Percentiles rank a stretch among this genome's conserved stretches.
These are phyloP conservation scores for Xylona heveae DNA, from an alignment of 495 filamentous ascomycete genomes.

Conservation along the genomic window DNA sequence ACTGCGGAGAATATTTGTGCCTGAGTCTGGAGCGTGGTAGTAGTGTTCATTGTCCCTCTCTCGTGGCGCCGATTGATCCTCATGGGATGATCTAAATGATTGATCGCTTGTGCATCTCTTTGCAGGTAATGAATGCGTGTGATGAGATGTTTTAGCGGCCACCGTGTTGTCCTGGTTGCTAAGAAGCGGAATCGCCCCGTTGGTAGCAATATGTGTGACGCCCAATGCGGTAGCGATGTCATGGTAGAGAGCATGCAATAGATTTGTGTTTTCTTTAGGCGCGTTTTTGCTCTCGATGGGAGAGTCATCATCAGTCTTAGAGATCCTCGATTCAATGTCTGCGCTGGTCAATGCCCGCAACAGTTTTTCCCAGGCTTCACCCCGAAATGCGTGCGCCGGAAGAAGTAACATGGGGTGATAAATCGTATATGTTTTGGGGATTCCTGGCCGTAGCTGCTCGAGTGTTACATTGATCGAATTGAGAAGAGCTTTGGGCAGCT, in stretches of 20 bases:
- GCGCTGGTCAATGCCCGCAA: not conserved
- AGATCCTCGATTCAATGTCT: too few relatives aligned
- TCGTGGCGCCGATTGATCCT: too few relatives aligned
- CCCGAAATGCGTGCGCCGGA: not conserved
- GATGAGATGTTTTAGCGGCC: not conserved
- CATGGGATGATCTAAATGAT: too few relatives aligned
- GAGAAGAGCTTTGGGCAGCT: not conserved
- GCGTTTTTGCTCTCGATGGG: not conserved
- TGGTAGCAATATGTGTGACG: constrained; percentile 2
- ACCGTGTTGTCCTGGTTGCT: not conserved
- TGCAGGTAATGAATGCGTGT: not conserved
- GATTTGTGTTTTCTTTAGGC: too few relatives aligned
- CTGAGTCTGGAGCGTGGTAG: too few relatives aligned
- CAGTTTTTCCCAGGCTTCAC: constrained; percentile 1
- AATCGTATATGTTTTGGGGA: not conserved
- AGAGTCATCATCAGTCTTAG: too few relatives aligned
- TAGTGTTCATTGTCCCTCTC: too few relatives aligned
- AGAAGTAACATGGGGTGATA: constrained; percentile 4
- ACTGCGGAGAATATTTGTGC: not conserved
- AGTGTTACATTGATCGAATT: not conserved
- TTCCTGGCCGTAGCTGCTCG: not conserved
- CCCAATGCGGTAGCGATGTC: not conserved
- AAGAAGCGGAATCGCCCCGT: not conserved
- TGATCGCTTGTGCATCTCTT: not conserved
- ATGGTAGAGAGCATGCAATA: not conserved